A percentile compares a stretch with the other conserved stretches of the same genome.
These are phyloP conservation scores for Zoysia matrella DNA, from an alignment of 202 grass and related monocot species.

Conservation along the genomic window DNA sequence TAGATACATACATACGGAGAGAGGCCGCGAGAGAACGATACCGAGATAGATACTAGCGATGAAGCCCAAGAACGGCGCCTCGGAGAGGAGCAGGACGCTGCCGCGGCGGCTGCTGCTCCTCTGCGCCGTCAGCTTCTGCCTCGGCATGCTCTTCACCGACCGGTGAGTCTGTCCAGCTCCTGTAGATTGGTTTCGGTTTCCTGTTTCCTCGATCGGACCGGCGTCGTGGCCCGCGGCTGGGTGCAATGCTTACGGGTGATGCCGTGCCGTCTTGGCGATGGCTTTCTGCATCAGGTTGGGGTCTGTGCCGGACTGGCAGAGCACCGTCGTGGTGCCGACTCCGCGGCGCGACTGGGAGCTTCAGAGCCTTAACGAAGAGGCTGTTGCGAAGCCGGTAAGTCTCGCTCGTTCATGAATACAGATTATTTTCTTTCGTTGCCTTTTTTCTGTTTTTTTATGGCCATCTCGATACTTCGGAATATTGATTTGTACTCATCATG, in stretches of 20 bases:
- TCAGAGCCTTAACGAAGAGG: conserved; percentile 65
- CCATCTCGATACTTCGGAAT: background rate
- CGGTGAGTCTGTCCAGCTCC: conserved; percentile 41
- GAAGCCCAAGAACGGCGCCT: conserved; percentile 59
- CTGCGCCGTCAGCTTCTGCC: conserved; percentile 73
- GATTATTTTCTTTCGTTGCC: background rate
- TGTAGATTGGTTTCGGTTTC: conserved; percentile 36
- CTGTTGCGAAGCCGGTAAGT: conserved; percentile 71
- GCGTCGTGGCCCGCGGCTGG: background rate
- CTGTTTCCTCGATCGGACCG: background rate
- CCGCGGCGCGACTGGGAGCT: conserved; percentile 60
- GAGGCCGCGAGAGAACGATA: background rate
- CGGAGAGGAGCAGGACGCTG: conserved; percentile 55
- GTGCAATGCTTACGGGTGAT: conserved; percentile 15
- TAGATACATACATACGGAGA: background rate
- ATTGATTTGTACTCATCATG: background rate
- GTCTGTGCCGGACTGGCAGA: conserved; percentile 63
- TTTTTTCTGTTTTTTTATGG: background rate
- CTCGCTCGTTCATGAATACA: background rate
- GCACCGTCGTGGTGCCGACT: conserved; percentile 52
- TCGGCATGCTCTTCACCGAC: conserved; percentile 76
- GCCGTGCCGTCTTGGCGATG: background rate
- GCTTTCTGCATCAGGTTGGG: conserved; percentile 58
- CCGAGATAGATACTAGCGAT: conserved; percentile 30
- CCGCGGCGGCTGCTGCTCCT: conserved; percentile 67